A percentile compares a stretch with the other conserved stretches of the same genome.
phyloP scores from a whole-genome alignment of 768 basidiomycete species.

The Termitomyces sp. region DNA sequence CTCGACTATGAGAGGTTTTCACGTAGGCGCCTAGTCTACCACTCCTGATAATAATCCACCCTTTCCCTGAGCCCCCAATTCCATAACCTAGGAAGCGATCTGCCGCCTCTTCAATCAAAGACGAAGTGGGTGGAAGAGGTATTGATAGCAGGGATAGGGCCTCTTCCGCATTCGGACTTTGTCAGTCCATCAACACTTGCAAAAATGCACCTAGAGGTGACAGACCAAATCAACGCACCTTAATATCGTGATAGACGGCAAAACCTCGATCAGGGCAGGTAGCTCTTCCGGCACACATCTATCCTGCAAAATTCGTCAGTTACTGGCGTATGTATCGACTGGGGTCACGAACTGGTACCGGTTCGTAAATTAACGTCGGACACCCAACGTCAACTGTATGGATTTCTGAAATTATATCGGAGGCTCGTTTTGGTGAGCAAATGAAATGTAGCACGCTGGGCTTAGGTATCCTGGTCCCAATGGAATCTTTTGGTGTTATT shows the following conservation, averaged over 20 bases:
- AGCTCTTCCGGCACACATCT: conserved; percentile 78
- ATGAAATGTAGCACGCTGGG: conserved; percentile 71
- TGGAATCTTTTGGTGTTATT: conserved; percentile 66
- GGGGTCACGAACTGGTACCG: conserved; percentile 62
- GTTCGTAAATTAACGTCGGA: conserved; percentile 74
- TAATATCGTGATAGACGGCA: conserved; percentile 58
- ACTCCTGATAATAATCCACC: conserved; percentile 69
- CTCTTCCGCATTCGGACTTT: conserved; percentile 84
- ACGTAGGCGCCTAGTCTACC: conserved; percentile 70
- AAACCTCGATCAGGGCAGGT: conserved; percentile 51
- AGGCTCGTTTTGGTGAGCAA: conserved; percentile 73
- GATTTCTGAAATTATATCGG: conserved; percentile 60
- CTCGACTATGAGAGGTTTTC: conserved; percentile 28
- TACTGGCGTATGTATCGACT: neutral
- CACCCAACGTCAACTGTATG: conserved; percentile 47
- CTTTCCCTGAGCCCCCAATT: conserved; percentile 41
- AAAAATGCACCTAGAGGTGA: neutral
- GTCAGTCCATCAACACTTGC: neutral
- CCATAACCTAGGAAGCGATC: conserved; percentile 54
- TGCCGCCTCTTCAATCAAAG: conserved; percentile 63
- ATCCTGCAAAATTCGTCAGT: conserved; percentile 37
- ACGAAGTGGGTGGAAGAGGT: conserved; percentile 39
- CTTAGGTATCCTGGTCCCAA: conserved; percentile 41
- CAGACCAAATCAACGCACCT: conserved; percentile 37
- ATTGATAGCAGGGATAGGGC: conserved; percentile 62